A percentile compares a stretch with the other conserved stretches of the same genome.
Evolutionary conservation across 345 rosid species (phyloP).

Genomic region (Boechera divaricarpa): DNA sequence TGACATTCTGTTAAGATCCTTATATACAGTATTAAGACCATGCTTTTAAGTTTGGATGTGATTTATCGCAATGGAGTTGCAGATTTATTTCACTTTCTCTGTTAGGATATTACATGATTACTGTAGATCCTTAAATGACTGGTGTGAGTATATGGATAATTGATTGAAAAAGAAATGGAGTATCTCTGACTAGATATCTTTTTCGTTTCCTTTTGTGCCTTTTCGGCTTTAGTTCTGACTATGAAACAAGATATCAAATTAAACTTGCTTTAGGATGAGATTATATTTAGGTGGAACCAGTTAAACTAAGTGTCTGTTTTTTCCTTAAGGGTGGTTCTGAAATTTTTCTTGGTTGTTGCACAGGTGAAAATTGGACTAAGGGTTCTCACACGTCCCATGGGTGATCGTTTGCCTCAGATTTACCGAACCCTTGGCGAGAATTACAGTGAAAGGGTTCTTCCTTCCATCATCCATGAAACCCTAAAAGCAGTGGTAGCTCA

Average conservation of each 20-base stretch:
- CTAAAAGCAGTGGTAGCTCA: conserved; percentile 94
- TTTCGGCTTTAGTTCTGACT: too few relatives aligned
- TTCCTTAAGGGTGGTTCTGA: background rate
- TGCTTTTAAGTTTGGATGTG: background rate
- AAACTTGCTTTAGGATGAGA: background rate
- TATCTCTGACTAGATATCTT: background rate
- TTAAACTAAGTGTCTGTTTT: background rate
- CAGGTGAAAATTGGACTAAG: conserved; percentile 96
- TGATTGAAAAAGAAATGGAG: background rate
- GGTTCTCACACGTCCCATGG: conserved; percentile 88
- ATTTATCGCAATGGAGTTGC: conserved; percentile 4
- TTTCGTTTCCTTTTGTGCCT: too few relatives aligned
- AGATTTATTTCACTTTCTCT: background rate
- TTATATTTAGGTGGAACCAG: background rate
- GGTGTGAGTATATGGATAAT: background rate
- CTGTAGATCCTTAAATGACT: background rate
- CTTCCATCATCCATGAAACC: conserved; percentile 93
- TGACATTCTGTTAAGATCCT: background rate
- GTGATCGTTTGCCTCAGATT: conserved; percentile 71
- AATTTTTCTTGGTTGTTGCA: conserved; percentile 21
- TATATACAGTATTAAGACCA: conserved; percentile 6
- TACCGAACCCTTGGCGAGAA: conserved; percentile 86
- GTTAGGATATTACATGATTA: background rate
- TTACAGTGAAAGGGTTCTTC: conserved; percentile 85
- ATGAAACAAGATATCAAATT: background rate